Conservation (phyloP, 2,329 filamentous ascomycete genomes). For the Fusarium sororula region DNA sequence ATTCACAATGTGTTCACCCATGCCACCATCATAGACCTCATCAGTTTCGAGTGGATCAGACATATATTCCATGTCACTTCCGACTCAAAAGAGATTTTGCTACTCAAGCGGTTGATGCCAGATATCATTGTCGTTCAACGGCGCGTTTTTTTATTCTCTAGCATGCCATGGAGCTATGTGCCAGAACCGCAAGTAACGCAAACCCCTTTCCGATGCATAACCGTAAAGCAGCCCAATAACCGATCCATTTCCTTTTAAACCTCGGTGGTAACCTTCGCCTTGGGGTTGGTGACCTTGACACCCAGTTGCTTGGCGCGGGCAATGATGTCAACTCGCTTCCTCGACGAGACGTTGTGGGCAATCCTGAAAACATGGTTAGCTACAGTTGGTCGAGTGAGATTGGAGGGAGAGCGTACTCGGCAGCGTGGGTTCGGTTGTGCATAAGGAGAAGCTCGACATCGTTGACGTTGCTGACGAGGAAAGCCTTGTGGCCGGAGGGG, state of each 20-base stretch:
- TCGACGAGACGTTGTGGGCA: constrained; percentile 95
- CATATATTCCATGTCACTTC: constrained; percentile 1
- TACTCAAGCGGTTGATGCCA: constrained; percentile 35
- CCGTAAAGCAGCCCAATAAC: constrained; percentile 45
- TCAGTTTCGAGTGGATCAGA: constrained; percentile 15
- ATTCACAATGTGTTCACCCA: constrained; percentile 24
- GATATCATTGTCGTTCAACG: constrained; percentile 43
- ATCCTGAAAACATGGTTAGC: constrained; percentile 71
- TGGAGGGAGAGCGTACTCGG: constrained; percentile 76
- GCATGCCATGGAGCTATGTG: constrained; percentile 41
- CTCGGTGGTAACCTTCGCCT: constrained; percentile 99
- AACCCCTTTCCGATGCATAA: constrained; percentile 46
- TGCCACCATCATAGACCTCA: constrained; percentile 26
- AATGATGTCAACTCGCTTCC: constrained; percentile 99
- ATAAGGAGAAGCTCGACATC: constrained; percentile 98
- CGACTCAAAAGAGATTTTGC: constrained; percentile 18
- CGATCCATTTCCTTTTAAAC: constrained; percentile 61
- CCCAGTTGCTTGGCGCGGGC: constrained; percentile 96
- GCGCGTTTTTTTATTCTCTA: constrained; percentile 46
- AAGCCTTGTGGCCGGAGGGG: constrained; percentile 99
- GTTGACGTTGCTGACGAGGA: constrained; percentile 96
- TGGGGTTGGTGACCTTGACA: constrained; percentile 99
- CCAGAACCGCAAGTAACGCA: constrained; percentile 45
- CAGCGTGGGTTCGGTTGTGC: constrained; percentile 99
- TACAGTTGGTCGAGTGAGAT: not conserved